These are phyloP conservation scores for Nannochloropsis salina DNA, from an alignment of 108 stramenopile genomes.

Conservation along the genomic window DNA sequence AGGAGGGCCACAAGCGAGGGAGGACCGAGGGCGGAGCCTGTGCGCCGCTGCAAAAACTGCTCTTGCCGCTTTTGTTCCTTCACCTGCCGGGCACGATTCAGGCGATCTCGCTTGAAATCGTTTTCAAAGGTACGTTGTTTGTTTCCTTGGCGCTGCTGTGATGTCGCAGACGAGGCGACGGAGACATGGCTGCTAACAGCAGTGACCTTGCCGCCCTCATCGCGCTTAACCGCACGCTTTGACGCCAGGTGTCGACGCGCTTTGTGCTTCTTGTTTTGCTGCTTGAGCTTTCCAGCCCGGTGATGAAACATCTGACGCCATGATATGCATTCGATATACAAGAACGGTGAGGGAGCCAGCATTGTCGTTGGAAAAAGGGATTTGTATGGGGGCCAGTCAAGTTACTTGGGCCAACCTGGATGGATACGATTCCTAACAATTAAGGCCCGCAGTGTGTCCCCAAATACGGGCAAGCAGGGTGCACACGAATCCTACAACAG, in stretches of 20 bases:
- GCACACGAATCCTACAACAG: too few relatives aligned
- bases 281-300: constrained; percentile 52
- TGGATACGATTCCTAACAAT: too few relatives aligned
- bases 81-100: constrained; percentile 49
- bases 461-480: too few relatives aligned
- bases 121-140: constrained; percentile 25
- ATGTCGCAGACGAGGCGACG: constrained; percentile 5
- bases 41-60: constrained; percentile 44
- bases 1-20: constrained; percentile 81
- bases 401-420: too few relatives aligned
- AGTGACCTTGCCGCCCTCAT: constrained; percentile 39
- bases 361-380: too few relatives aligned
- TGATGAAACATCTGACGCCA: constrained; percentile 26
- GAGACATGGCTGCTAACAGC: constrained; percentile 18
- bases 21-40: constrained; percentile 44
- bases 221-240: constrained; percentile 38
- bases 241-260: constrained; percentile 21
- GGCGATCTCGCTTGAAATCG: constrained; percentile 46
- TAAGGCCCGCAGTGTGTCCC: too few relatives aligned
- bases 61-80: constrained; percentile 57
- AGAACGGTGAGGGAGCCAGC: too few relatives aligned
- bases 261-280: constrained; percentile 58
- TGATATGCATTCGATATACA: too few relatives aligned
- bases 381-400: too few relatives aligned
- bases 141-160: neutral